Evolutionary conservation across 148 eudicot species (phyloP).

Genomic region (Limonium bicolor): DNA sequence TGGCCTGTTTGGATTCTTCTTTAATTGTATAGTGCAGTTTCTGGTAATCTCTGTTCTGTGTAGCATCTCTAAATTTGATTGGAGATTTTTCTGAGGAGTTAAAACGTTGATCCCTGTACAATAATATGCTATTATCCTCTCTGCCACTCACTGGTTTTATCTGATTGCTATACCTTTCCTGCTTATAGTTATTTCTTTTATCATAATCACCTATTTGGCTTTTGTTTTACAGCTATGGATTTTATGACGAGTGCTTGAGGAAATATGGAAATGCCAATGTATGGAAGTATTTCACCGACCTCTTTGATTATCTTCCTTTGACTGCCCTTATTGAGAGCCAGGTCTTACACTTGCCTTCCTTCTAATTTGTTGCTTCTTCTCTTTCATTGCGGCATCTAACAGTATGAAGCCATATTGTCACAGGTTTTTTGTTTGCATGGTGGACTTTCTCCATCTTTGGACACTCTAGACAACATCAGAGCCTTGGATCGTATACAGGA

Average conservation of each 20-base stretch:
- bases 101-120: no score
- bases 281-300: conserved; percentile 98
- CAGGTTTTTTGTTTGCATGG: conserved; percentile 75
- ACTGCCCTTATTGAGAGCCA: conserved; percentile 89
- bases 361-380: not conserved
- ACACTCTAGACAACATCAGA: conserved; percentile 66
- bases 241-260: conserved; percentile 97
- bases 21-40: no score
- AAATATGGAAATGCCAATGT: conserved; percentile 98
- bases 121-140: no score
- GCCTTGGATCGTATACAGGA: conserved; percentile 75
- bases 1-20: no score
- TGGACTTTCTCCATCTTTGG: conserved; percentile 73
- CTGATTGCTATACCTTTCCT: no score
- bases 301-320: conserved; percentile 92
- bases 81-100: no score
- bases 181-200: no score
- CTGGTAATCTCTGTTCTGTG: no score
- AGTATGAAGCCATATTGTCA: not conserved
- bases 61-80: no score
- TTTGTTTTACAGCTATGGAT: conserved; percentile 55
- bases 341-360: conserved; percentile 20
- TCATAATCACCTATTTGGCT: not conserved
- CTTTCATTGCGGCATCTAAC: not conserved
- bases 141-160: no score